phyloP scores from a whole-genome alignment of 1,139 yeast species.

The Insectozyma bohioensis region DNA sequence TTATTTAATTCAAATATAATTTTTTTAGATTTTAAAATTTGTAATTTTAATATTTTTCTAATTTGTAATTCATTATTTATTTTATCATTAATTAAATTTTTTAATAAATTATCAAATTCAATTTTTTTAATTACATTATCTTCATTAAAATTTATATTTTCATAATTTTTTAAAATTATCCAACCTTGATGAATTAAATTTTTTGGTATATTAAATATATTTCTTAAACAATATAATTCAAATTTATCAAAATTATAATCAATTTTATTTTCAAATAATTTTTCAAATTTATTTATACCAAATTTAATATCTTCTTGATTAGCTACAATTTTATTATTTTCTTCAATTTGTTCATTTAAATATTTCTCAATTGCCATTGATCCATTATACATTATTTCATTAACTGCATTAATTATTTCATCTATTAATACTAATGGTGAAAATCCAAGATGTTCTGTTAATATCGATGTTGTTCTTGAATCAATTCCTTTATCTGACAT shows the following conservation, averaged over 20 bases:
- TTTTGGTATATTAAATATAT: conserved; percentile 68
- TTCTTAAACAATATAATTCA: conserved; percentile 78
- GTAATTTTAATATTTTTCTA: conserved; percentile 42
- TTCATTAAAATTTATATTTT: conserved; percentile 42
- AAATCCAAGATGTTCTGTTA: conserved; percentile 85
- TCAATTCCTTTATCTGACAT: conserved; percentile 5
- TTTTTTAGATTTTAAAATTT: conserved; percentile 37
- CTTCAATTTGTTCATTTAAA: conserved; percentile 30
- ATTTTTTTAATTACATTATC: conserved; percentile 15
- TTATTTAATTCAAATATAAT: conserved; percentile 33
- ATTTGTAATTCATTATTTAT: conserved; percentile 47
- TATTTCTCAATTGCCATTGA: conserved; percentile 77
- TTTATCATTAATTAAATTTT: conserved; percentile 35
- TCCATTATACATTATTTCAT: conserved; percentile 80
- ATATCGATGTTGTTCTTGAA: conserved; percentile 15
- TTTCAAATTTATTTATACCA: conserved; percentile 82
- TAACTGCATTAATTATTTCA: conserved; percentile 86
- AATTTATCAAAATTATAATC: conserved; percentile 85
- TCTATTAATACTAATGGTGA: conserved; percentile 87
- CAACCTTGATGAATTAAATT: conserved; percentile 69
- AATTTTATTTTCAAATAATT: conserved; percentile 72
- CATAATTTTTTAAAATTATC: conserved; percentile 69
- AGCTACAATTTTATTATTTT: conserved; percentile 9
- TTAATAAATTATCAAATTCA: conserved; percentile 37
- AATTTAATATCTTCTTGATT: conserved; percentile 55